Evolutionary conservation across 805 yeast species (phyloP).

Genomic region (Lachancea quebecensis): DNA sequence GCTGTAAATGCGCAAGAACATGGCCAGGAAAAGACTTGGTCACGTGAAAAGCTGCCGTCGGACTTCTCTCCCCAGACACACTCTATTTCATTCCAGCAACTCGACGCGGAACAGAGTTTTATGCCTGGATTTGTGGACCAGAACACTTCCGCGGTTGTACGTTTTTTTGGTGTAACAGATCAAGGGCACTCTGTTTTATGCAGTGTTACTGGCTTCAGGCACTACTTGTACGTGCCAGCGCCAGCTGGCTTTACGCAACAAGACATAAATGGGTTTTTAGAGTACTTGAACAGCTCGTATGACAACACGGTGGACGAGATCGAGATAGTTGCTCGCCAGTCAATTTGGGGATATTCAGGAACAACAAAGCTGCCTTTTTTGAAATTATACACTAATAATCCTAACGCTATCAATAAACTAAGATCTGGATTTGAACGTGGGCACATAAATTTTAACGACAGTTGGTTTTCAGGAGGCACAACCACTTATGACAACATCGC

Average conservation of each 20-base stretch:
- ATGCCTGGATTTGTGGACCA: constrained; percentile 37
- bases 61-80: constrained; percentile 41
- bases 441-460: constrained; percentile 54
- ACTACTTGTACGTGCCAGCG: constrained; percentile 87
- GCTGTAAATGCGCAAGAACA: constrained; percentile 20
- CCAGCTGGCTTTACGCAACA: constrained; percentile 66
- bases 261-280: constrained; percentile 43
- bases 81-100: constrained; percentile 77
- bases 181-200: constrained; percentile 86
- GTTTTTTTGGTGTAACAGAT: constrained; percentile 88
- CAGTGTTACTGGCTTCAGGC: constrained; percentile 81
- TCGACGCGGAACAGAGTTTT: constrained; percentile 85
- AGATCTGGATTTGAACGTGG: constrained; percentile 83
- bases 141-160: constrained; percentile 47
- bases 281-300: constrained; percentile 38
- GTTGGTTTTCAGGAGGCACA: constrained; percentile 52
- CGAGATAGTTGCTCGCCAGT: constrained; percentile 65
- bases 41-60: constrained; percentile 50
- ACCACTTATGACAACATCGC: constrained; percentile 88
- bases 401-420: constrained; percentile 57
- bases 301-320: constrained; percentile 58
- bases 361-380: constrained; percentile 72
- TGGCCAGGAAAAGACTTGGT: constrained; percentile 36
- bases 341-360: constrained; percentile 91
- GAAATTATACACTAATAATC: constrained; percentile 61